Conservation (phyloP, 306 rosid genomes). For the Biancaea sappan region DNA sequence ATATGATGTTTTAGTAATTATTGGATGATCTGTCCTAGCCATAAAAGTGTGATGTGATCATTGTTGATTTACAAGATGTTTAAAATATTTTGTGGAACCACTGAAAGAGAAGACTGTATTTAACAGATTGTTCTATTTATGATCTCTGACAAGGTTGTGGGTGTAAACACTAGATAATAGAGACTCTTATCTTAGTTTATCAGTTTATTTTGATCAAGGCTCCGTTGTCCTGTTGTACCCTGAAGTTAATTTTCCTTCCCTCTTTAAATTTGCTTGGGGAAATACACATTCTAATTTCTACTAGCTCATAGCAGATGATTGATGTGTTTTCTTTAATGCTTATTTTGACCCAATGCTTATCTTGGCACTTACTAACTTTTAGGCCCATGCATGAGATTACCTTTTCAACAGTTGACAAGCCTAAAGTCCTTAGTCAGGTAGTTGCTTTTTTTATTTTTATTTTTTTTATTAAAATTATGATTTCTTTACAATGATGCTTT, state of each 20-base stretch:
- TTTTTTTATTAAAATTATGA: not conserved
- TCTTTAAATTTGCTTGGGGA: too few species aligned
- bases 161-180: not conserved
- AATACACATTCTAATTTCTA: constrained; percentile 15
- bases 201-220: not conserved
- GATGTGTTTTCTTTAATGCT: constrained; percentile 14
- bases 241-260: constrained; percentile 1
- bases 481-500: constrained; percentile 12
- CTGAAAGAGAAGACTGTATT: constrained; percentile 10
- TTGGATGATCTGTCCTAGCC: constrained; percentile 16
- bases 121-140: not conserved
- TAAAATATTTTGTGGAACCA: constrained; percentile 12
- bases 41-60: constrained; percentile 24
- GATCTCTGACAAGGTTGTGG: constrained; percentile 19
- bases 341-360: constrained; percentile 24
- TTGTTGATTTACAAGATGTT: not conserved
- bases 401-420: constrained; percentile 92
- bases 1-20: too few species aligned
- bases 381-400: constrained; percentile 99
- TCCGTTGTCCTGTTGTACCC: not conserved
- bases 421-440: constrained; percentile 98
- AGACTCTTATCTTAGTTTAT: constrained; percentile 1
- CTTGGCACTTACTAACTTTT: constrained; percentile 34
- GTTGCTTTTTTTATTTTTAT: constrained; percentile 38
- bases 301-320: constrained; percentile 13